Percentiles rank a stretch among this genome's conserved stretches.
Evolutionary conservation across 2,329 filamentous ascomycete species (phyloP).

Genomic region (Aspergillus aculeatus): DNA sequence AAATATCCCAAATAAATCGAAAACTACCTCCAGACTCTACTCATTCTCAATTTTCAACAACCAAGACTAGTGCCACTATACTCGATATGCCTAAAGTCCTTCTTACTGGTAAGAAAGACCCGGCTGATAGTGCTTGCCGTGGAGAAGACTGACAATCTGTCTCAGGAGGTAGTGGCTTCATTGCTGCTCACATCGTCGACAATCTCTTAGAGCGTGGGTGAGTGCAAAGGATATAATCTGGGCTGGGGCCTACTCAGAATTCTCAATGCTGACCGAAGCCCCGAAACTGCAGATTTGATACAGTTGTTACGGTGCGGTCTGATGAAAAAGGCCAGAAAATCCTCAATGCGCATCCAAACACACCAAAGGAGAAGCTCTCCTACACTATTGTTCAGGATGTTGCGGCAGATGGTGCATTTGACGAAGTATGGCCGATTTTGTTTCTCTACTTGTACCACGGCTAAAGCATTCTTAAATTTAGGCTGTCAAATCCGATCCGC

Average conservation of each 20-base stretch:
- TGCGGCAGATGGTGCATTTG: conserved; percentile 67
- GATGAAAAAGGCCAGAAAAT: conserved; percentile 63
- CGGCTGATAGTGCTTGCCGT: background rate
- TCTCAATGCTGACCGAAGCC: conserved; percentile 6
- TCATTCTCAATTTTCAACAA: background rate
- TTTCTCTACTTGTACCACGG: background rate
- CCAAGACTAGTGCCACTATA: background rate
- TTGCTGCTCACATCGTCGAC: conserved; percentile 64
- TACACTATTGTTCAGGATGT: conserved; percentile 73
- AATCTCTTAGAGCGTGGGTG: conserved; percentile 55
- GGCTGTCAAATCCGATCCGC: conserved; percentile 59
- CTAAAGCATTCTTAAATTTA: conserved; percentile 15
- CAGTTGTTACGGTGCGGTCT: conserved; percentile 63
- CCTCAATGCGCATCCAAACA: conserved; percentile 52
- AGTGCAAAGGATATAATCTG: conserved; percentile 5
- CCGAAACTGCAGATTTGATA: conserved; percentile 50
- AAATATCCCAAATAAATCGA: background rate
- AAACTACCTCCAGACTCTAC: background rate
- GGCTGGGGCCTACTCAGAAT: background rate
- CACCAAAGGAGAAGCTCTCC: conserved; percentile 57
- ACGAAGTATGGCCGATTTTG: conserved; percentile 44
- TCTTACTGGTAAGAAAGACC: conserved; percentile 31
- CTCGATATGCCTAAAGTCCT: conserved; percentile 41
- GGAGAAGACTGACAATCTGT: conserved; percentile 16
- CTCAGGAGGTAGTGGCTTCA: conserved; percentile 61